Evolutionary conservation across 176 grass and related monocot species (phyloP), one percentile per base, ranked within the genome.

Genomic region (Ananas comosus): DNA sequence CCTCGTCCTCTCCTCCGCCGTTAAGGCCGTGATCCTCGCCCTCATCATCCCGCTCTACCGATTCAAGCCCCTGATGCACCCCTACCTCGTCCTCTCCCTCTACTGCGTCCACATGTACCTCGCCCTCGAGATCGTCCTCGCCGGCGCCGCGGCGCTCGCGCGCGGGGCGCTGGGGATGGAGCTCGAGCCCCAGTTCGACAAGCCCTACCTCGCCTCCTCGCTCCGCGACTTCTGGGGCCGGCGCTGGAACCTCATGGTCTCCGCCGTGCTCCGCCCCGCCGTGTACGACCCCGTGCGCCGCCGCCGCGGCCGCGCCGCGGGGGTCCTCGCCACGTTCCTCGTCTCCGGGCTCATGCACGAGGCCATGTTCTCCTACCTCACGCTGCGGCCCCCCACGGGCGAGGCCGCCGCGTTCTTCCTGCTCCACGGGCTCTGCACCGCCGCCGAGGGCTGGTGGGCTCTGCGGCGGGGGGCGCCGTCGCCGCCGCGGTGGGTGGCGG

Each of bases 331-430:
- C 12, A 12, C 54, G 16, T 73, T 73, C 56, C 71, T 73, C 9
- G 71, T 73, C 6, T 73, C 71, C 53, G 71, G 71, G 33, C 71
- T 73, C 10, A 73, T 73, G 71, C 71, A 73, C 71, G 71, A 73
- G 54, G 29, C 61, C 14, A 63, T 63, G 11, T 63, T 73, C 28
- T 73, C n/a, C 24, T 73, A 73, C 29, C 0, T 63, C 16, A 73
- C 71, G 14, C 3, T 73, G 4, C 17, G 13, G 29, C 14, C 27
- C 13, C 71, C 71, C 54, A 63, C 54, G 10, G 71, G 71, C 29
- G 56, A 73, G 54, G 56, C 10, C 3, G 63, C 71, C 9, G 53
- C 71, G 25, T 73, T 73, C 71, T 63, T 73, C 53, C 9, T 50
- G 16, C 5, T 73, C 71, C 53, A 73, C 29, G 71, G 53, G 1